A percentile compares a stretch with the other conserved stretches of the same genome.
Conservation (phyloP, 306 rosid species). For the Vigna trinervia region DNA sequence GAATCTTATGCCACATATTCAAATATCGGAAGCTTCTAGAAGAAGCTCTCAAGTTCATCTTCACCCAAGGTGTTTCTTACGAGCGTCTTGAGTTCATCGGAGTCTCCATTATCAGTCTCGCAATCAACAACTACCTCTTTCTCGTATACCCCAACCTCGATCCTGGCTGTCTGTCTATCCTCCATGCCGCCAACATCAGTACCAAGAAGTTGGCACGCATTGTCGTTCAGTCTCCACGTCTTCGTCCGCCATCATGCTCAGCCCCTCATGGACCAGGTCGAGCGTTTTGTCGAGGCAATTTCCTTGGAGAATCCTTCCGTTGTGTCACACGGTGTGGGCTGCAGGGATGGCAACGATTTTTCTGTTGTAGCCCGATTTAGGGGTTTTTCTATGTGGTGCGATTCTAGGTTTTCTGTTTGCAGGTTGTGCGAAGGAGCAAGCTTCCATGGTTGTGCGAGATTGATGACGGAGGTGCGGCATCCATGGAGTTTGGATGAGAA, state of each 20-base stretch:
- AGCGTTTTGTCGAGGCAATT: slow-evolving; percentile 57
- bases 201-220: slow-evolving; percentile 80
- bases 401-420: too few species aligned
- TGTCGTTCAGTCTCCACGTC: slow-evolving; percentile 61
- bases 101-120: slow-evolving; percentile 63
- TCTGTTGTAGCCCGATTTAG: too few species aligned
- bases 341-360: too few species aligned
- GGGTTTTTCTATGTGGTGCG: too few species aligned
- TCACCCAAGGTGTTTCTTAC: slow-evolving; percentile 44
- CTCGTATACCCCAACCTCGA: slow-evolving; percentile 55
- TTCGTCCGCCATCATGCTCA: slow-evolving; percentile 54
- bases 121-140: slow-evolving; percentile 56
- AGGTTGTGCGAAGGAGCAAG: too few species aligned
- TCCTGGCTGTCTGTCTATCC: slow-evolving; percentile 61
- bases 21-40: slow-evolving; percentile 60
- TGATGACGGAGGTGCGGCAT: too few species aligned
- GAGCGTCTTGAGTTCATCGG: slow-evolving; percentile 82
- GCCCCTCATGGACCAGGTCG: slow-evolving; percentile 50
- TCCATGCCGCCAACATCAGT: slow-evolving; percentile 67
- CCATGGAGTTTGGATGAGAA: too few species aligned
- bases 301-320: slow-evolving; percentile 45
- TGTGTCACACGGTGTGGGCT: slow-evolving; percentile 49
- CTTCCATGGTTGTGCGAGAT: too few species aligned
- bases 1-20: slow-evolving; percentile 50
- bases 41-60: slow-evolving; percentile 77